Evolutionary conservation across 192 early-diverging fungal genomes (phyloP).

Genomic region (Linnemannia zychae): DNA sequence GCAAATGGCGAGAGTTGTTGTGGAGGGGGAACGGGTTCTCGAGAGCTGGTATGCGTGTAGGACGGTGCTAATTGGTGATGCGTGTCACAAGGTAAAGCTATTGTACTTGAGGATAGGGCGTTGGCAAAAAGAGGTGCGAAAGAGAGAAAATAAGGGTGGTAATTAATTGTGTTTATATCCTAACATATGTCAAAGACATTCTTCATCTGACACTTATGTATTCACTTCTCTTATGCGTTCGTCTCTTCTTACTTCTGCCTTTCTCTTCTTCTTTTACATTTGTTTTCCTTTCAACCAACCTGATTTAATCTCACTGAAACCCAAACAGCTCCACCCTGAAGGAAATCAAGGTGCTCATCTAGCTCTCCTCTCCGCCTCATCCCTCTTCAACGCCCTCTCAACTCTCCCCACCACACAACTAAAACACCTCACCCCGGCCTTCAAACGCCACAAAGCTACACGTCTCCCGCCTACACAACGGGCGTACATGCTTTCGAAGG

Average conservation of each 20-base stretch:
- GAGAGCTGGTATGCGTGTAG: slow-evolving; percentile 21
- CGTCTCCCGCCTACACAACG: not conserved
- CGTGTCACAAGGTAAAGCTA: not conserved
- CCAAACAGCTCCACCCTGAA: not conserved
- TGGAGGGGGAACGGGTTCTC: not conserved
- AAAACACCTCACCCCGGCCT: not conserved
- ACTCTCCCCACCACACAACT: not conserved
- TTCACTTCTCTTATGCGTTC: too few relatives aligned
- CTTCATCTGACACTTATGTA: too few relatives aligned
- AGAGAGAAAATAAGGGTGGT: too few relatives aligned
- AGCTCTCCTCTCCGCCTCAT: not conserved
- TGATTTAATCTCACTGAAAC: not conserved
- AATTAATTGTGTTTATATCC: too few relatives aligned
- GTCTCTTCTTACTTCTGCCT: not conserved
- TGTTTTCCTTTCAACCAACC: not conserved
- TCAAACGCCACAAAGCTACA: not conserved
- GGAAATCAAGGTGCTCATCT: not conserved
- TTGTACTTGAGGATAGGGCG: too few relatives aligned
- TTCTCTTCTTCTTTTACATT: not conserved
- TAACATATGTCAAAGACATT: too few relatives aligned
- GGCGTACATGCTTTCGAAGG: not conserved
- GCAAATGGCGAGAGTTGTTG: not conserved
- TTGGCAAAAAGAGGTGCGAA: too few relatives aligned
- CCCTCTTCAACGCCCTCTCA: not conserved
- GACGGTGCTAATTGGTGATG: slow-evolving; percentile 26